Evolutionary conservation across 2,329 filamentous ascomycete species (phyloP), one percentile per base, ranked within the genome.

Genomic region (Ceratocystis lukuohia): DNA sequence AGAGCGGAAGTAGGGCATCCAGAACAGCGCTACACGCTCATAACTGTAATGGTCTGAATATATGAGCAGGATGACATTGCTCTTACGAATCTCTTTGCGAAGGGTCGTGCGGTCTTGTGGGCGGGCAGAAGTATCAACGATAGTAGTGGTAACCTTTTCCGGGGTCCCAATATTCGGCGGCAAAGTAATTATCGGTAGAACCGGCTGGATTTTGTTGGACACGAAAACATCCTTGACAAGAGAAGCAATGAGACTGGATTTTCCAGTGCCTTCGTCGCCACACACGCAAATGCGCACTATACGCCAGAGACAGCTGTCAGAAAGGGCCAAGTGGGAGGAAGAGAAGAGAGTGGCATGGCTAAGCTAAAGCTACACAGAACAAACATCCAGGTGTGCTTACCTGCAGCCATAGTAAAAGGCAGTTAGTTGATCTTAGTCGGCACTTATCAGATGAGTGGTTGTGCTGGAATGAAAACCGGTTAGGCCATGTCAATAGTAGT

Each of bases 31-130:
- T 2, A 99, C 92, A 46, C 94, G 83, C 75, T 99, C 94, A 78
- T 97, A 99, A 81, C 92, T 97, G 79, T 99, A 99, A 77, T 97
- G 93, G 75, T 99, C 94, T 70, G 92, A 92, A 76, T 99, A 99
- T 65, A 99, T 92, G 56, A 99, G 84, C 20, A 97, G 82, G 70
- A 99, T 97, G 70, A 96, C 93, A 74, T 96, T 99, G 73, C 88
- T 94, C 76, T 96, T 96, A 70, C 94, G 87, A 69, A 99, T 92
- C 77, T 97, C 94, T 74, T 94, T 94, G 69, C 92, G 88, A 68
- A 99, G 80, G 20, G 87, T 92, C 68, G 88, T 89, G 70, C 94
- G 87, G 74, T 99, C 93, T 75, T 96, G 92, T 0, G 94, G 94
- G 8, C 96, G 84, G 46, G 94, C 91, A 44, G 93, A 97, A 41